phyloP scores from a whole-genome alignment of 768 basidiomycete genomes.

The Trametes villosa region DNA sequence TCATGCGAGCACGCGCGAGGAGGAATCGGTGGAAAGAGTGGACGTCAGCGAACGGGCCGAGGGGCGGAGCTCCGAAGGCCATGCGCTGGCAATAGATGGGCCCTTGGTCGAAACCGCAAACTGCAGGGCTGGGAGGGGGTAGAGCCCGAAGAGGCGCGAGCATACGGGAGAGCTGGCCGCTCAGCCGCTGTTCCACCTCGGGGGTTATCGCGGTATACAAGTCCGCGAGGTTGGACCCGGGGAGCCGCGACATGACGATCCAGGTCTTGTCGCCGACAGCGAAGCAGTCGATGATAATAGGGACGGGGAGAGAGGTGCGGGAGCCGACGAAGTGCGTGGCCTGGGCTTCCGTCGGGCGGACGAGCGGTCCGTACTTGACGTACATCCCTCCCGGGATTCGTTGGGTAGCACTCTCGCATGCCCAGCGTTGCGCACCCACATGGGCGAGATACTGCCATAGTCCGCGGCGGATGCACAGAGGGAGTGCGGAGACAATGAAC shows the following conservation, averaged over 20 bases:
- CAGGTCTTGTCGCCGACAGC: constrained; percentile 6
- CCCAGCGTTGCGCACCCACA: background rate
- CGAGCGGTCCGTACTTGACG: constrained; percentile 12
- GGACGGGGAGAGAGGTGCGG: constrained; percentile 20
- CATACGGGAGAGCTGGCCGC: constrained; percentile 4
- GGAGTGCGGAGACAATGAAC: background rate
- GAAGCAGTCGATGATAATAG: constrained; percentile 24
- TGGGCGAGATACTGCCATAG: background rate
- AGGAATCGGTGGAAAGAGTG: constrained; percentile 14
- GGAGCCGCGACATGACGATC: constrained; percentile 21
- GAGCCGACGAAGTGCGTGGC: constrained; percentile 12
- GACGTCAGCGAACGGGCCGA: constrained; percentile 19
- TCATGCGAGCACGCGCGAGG: background rate
- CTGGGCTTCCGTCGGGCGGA: constrained; percentile 18
- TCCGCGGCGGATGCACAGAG: background rate
- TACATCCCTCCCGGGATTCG: constrained; percentile 20
- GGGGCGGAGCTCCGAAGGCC: constrained; percentile 7
- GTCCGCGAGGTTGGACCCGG: constrained; percentile 12
- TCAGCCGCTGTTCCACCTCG: constrained; percentile 1
- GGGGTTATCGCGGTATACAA: background rate
- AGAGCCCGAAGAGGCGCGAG: constrained; percentile 13
- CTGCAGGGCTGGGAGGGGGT: constrained; percentile 5
- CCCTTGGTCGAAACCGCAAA: constrained; percentile 16
- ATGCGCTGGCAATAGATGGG: constrained; percentile 12
- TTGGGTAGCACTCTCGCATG: background rate